A percentile compares a stretch with the other conserved stretches of the same genome.
Conservation (phyloP, 148 eudicot genomes). For the Limonium bicolor region DNA sequence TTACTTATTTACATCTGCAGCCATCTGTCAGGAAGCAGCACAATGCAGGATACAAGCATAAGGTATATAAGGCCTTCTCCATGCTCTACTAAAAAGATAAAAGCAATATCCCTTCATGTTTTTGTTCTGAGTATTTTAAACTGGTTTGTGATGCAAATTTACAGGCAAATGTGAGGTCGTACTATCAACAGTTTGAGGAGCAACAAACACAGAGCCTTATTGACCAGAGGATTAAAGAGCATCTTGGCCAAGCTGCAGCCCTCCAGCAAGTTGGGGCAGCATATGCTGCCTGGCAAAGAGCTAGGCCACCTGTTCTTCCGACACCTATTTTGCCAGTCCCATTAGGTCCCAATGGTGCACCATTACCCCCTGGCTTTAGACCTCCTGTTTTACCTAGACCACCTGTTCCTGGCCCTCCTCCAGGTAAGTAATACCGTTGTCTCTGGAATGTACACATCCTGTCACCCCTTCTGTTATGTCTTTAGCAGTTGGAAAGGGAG, state of each 20-base stretch:
- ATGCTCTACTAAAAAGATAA: neutral
- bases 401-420: constrained; percentile 37
- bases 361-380: constrained; percentile 40
- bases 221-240: constrained; percentile 86
- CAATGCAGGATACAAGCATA: constrained; percentile 93
- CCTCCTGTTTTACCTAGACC: constrained; percentile 65
- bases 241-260: constrained; percentile 61
- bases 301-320: constrained; percentile 47
- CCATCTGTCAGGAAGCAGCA: constrained; percentile 96
- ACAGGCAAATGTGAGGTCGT: constrained; percentile 66
- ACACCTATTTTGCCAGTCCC: constrained; percentile 44
- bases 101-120: too few relatives aligned
- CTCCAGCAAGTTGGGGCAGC: constrained; percentile 52
- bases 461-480: too few relatives aligned
- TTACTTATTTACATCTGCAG: constrained; percentile 19
- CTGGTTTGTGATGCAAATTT: too few relatives aligned
- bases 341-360: constrained; percentile 23
- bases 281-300: constrained; percentile 32
- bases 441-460: neutral
- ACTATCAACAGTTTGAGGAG: constrained; percentile 83
- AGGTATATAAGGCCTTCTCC: constrained; percentile 23
- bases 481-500: neutral
- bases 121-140: too few relatives aligned
- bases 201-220: constrained; percentile 78
- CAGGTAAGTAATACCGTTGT: constrained; percentile 18